Evolutionary conservation across 768 basidiomycete species (phyloP), one percentile per base, ranked within the genome.

Genomic region (Kwoniella newhampshirensis): DNA sequence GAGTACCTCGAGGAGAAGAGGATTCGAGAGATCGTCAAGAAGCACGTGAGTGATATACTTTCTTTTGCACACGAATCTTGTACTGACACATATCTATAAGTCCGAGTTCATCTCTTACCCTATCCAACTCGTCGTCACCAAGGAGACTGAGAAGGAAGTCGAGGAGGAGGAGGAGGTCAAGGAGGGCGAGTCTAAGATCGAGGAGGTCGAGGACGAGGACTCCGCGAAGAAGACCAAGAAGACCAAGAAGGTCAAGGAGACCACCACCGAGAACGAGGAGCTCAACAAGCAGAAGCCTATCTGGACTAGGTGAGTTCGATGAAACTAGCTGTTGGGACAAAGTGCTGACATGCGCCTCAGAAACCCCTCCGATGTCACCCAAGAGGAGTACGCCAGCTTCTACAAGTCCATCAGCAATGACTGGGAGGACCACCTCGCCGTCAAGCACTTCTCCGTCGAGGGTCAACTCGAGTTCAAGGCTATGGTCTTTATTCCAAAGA

Each of bases 381-480:
- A 82, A 20, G 96, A 99, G 72, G 96, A 98, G 79, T 99, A 99
- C 77, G 86, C 75, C 51, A 79, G 91, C 30, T 99, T 99, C 86
- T 99, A 99, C 86, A 99, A 99, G 86, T 91, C 89, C 78, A 85
- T 99, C 80, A 89, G 89, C 70, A 99, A 99, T 78, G 96, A 99
- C 80, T 99, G 96, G 96, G 96, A 99, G 78, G 96, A 99, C 64
- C 96, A 98, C 76, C 89, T 99, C 50, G 89, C 93, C 30, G 91
- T 97, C 78, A 99, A 97, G 85, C 96, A 98, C 84, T 98, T 98
- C 86, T 97, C 94, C 49, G 94, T 99, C 44, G 96, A 99, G 79
- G 96, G 96, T 82, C 96, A 99, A 77, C 92, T 99, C 66, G 96
- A 98, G 79, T 98, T 99, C 85, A 98, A 97, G 85, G 96, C 94